Conservation (phyloP, 108 stramenopile genomes). For the Conticribra guillardii region DNA sequence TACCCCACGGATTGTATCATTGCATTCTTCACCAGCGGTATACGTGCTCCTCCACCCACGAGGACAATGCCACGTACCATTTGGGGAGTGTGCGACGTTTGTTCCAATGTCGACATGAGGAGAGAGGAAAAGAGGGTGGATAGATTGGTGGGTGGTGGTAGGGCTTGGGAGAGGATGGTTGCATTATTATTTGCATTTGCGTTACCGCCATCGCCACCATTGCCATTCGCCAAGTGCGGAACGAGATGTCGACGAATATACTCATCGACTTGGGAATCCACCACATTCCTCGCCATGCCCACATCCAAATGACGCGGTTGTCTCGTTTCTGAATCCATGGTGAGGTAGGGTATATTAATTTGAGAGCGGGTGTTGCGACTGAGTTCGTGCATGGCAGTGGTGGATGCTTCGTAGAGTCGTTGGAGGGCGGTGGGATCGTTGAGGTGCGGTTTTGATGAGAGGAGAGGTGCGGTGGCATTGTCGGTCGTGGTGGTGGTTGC, state of each 20-base stretch:
- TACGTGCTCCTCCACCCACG: conserved; percentile 68
- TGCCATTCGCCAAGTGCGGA: too few relatives aligned
- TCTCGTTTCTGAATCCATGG: conserved; percentile 49
- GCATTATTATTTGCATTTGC: too few relatives aligned
- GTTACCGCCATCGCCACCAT: background rate
- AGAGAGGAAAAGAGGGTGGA: conserved; percentile 59
- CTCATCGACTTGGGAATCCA: conserved; percentile 61
- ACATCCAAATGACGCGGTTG: conserved; percentile 68
- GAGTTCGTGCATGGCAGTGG: conserved; percentile 60
- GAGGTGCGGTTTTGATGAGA: conserved; percentile 23
- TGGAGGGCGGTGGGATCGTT: conserved; percentile 43
- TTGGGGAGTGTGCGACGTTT: conserved; percentile 49
- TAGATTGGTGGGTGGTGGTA: conserved; percentile 65
- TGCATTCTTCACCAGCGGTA: conserved; percentile 52
- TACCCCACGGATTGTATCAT: conserved; percentile 27
- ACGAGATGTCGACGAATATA: conserved; percentile 35
- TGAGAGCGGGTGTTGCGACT: conserved; percentile 57
- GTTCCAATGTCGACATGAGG: conserved; percentile 65
- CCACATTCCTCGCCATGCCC: conserved; percentile 61
- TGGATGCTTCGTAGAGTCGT: conserved; percentile 44
- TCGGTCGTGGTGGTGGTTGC: background rate
- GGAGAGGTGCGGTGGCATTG: conserved; percentile 8
- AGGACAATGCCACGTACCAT: conserved; percentile 59
- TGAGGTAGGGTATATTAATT: conserved; percentile 79
- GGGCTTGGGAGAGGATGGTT: conserved; percentile 49